Evolutionary conservation across 768 basidiomycete species (phyloP), one percentile per base, ranked within the genome.

Genomic region (Lepiota brunneoincarnata): DNA sequence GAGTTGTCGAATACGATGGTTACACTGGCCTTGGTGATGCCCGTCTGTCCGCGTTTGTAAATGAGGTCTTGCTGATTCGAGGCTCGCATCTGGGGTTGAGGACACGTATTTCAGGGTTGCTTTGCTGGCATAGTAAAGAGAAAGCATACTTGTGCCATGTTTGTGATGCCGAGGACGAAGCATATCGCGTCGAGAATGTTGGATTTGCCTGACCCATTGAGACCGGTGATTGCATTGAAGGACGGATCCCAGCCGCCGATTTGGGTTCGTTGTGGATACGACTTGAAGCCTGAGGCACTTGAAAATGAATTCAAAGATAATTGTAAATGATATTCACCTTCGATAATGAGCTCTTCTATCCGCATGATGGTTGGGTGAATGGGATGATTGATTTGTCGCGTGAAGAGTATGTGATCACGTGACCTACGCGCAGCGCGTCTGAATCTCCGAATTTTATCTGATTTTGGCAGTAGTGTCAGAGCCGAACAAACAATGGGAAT

Each of bases 101-200:
- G 23, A 34, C 44, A 51, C 53, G 47, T 61, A 56, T 53, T 61
- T 48, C 38, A 59, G 46, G 23, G 44, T n/a, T 15, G 14, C 35
- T 21, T 37, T 35, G 14, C 43, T 23, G 37, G 14, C 3, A n/a
- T 17, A 26, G 36, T 17, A n/a, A 24, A 18, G 51, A 11, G 4
- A 2, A 55, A 6, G 65, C 82, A 51, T 58, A 91, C 95, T 58
- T 87, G 86, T n/a, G 89, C 76, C 89, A 98, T 91, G 69, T 98
- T 98, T 2, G 95, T 98, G 60, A 98, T 91, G 14, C 97, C 97
- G 17, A 99, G 79, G 14, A 98, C 97, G 67, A 99, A 99, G 72
- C 95, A 97, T 71, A 98, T 98, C 55, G 97, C 95, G 75, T 99
- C 97, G 58, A 99, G 84, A 63, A 99, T 98, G 74, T 99, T 99